A percentile compares a stretch with the other conserved stretches of the same genome.
Conservation (phyloP, 2,329 filamentous ascomycete species). For the Talaromyces pinophilus region DNA sequence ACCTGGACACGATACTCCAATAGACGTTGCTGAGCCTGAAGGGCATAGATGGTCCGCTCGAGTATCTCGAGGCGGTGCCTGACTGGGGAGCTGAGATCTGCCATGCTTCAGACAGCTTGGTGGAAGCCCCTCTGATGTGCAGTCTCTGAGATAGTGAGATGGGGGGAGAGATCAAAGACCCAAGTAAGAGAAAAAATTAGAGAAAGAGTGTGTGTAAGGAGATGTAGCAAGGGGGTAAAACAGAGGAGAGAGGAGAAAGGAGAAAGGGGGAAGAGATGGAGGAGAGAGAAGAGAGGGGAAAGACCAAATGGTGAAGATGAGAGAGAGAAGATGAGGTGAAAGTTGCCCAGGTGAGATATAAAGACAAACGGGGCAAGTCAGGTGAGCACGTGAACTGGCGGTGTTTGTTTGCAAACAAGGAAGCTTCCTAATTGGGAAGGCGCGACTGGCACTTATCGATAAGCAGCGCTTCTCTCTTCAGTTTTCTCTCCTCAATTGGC, state of each 20-base stretch:
- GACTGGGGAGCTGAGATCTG: neutral
- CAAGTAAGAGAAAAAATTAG: neutral
- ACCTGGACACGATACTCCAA: constrained; percentile 22
- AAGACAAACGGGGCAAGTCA: neutral
- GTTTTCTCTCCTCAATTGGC: too few relatives aligned
- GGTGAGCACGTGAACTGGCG: neutral
- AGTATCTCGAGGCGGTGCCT: constrained; percentile 21
- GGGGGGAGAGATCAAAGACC: neutral
- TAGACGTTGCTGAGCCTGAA: constrained; percentile 23
- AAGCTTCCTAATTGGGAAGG: constrained; percentile 5
- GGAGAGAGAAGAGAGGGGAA: neutral
- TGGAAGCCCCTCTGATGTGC: neutral
- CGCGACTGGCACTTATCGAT: neutral
- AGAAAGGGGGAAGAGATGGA: too few relatives aligned
- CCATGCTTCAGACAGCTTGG: constrained; percentile 10
- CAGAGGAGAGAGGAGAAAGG: neutral
- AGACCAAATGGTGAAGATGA: neutral
- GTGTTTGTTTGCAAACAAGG: constrained; percentile 4
- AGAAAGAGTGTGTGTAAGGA: neutral
- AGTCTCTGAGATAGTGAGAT: neutral
- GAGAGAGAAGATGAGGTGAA: constrained; percentile 2
- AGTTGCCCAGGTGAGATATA: neutral
- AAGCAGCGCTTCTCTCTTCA: neutral
- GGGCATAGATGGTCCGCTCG: constrained; percentile 20
- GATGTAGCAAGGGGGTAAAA: neutral